phyloP scores from a whole-genome alignment of 306 rosid species.

The Prunus mira region DNA sequence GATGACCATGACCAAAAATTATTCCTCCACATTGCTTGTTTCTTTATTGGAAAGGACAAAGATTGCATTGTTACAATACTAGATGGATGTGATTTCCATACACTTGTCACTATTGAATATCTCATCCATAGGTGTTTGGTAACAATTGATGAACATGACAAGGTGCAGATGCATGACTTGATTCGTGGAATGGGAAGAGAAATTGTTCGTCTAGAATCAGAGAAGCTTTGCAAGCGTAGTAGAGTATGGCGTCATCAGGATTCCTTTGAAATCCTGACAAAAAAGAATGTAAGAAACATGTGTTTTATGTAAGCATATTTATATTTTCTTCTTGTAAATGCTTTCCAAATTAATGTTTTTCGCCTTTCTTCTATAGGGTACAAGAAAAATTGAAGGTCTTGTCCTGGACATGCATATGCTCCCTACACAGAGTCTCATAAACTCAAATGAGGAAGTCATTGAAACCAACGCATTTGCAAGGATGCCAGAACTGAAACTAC shows the following conservation, averaged over 20 bases:
- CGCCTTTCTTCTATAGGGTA: not conserved
- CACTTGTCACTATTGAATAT: not conserved
- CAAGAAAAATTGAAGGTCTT: not conserved
- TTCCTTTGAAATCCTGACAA: not conserved
- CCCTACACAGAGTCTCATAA: not conserved
- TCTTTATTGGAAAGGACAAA: not conserved
- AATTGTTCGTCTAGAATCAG: not conserved
- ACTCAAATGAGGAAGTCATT: not conserved
- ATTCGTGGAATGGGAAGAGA: not conserved
- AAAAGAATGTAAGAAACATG: not conserved
- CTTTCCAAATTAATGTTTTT: not conserved
- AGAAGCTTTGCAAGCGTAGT: not conserved
- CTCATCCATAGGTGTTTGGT: not conserved
- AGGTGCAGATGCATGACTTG: not conserved
- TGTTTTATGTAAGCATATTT: not conserved
- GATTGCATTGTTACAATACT: not conserved
- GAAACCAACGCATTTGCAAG: not conserved
- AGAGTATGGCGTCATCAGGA: not conserved
- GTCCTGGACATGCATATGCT: not conserved
- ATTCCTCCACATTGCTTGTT: not conserved
- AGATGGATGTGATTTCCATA: not conserved
- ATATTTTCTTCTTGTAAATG: not conserved
- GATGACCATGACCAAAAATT: no score
- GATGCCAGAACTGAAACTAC: not conserved
- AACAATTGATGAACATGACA: not conserved